These are phyloP conservation scores for Drechmeria coniospora DNA, from an alignment of 2,329 filamentous ascomycete genomes.

Conservation along the genomic window DNA sequence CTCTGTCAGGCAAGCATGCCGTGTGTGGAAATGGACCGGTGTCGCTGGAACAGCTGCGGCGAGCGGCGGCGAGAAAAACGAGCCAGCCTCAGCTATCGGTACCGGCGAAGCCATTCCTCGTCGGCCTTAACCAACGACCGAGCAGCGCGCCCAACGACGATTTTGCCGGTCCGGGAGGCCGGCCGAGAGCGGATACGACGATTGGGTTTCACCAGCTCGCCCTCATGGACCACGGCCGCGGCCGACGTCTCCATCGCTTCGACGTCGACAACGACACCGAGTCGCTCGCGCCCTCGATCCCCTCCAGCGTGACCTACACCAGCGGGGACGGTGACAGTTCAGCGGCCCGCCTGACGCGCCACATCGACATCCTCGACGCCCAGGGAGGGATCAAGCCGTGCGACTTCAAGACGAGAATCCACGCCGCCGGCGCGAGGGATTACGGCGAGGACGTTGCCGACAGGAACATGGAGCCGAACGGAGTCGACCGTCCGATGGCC, in stretches of 20 bases:
- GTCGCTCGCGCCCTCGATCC: not conserved
- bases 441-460: slow-evolving; percentile 48
- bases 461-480: slow-evolving; percentile 31
- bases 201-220: not conserved
- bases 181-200: not conserved
- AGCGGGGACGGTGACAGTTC: not conserved
- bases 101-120: not conserved
- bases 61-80: not conserved
- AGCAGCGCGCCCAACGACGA: not conserved
- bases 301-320: not conserved
- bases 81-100: slow-evolving; percentile 1
- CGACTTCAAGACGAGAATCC: slow-evolving; percentile 28
- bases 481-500: slow-evolving; percentile 14
- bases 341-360: slow-evolving; percentile 8
- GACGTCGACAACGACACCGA: not conserved
- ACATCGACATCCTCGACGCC: slow-evolving; percentile 35
- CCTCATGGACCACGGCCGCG: not conserved
- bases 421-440: slow-evolving; percentile 30
- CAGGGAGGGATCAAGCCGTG: slow-evolving; percentile 23
- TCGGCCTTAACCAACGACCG: not conserved
- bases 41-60: not conserved
- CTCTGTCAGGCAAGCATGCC: not conserved
- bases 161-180: slow-evolving; percentile 3
- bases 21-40: not conserved
- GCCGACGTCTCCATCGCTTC: not conserved